Percentiles rank a stretch among this genome's conserved stretches.
These are phyloP conservation scores for Erysimum pusillum DNA, from an alignment of 441 rosid species.

Conservation along the genomic window DNA sequence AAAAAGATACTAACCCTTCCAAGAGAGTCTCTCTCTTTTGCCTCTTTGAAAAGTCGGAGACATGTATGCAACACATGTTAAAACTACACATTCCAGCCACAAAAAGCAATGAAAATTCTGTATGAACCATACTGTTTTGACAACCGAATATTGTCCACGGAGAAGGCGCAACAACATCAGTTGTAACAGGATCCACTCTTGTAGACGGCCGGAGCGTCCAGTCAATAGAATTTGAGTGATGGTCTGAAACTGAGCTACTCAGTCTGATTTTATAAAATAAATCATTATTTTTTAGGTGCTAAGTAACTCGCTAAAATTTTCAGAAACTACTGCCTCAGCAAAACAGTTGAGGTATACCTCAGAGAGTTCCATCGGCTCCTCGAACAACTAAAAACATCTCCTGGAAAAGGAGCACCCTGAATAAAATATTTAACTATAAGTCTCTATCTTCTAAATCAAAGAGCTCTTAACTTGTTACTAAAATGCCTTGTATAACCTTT, in stretches of 20 bases:
- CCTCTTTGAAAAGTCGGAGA: conserved; percentile 92
- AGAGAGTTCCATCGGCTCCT: conserved; percentile 78
- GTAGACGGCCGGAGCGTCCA: conserved; percentile 77
- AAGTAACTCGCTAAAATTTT: neutral
- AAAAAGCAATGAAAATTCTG: conserved; percentile 19
- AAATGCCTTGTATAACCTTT: conserved; percentile 59
- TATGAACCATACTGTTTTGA: conserved; percentile 73
- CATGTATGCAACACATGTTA: conserved; percentile 58
- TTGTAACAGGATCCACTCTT: conserved; percentile 64
- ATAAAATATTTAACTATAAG: conserved; percentile 45
- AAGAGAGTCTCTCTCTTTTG: conserved; percentile 81
- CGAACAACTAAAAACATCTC: conserved; percentile 57
- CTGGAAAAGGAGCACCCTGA: conserved; percentile 67
- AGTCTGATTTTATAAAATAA: conserved; percentile 55
- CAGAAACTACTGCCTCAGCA: conserved; percentile 10
- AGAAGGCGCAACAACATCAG: conserved; percentile 96
- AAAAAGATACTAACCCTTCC: conserved; percentile 67
- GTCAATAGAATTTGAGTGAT: conserved; percentile 64
- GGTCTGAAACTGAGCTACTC: conserved; percentile 65
- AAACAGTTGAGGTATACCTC: conserved; percentile 47
- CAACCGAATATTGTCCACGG: conserved; percentile 97
- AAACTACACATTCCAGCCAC: conserved; percentile 39
- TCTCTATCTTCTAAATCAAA: conserved; percentile 26
- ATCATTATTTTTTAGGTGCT: neutral
- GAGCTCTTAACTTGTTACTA: conserved; percentile 27